Conservation (phyloP, 2,329 filamentous ascomycete species). For the Trichoderma polysporum region DNA sequence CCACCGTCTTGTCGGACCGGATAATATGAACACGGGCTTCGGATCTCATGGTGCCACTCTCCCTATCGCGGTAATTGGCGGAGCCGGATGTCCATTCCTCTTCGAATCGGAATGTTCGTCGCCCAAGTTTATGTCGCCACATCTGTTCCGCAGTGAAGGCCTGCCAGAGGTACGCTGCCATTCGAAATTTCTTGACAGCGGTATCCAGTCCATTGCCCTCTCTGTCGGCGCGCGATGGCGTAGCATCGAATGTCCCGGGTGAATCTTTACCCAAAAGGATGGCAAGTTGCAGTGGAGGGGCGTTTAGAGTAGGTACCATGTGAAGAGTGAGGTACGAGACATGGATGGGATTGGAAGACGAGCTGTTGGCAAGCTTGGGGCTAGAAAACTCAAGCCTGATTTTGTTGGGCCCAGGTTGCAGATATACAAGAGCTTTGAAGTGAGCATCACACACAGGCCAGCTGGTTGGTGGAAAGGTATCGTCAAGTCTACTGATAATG, state of each 20-base stretch:
- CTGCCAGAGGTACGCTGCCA: constrained; percentile 96
- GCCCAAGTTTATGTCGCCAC: constrained; percentile 82
- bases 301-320: constrained; percentile 75
- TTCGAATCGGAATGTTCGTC: constrained; percentile 85
- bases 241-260: constrained; percentile 77
- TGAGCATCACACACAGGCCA: constrained; percentile 90
- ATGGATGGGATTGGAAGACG: constrained; percentile 67
- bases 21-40: constrained; percentile 90
- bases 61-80: constrained; percentile 71
- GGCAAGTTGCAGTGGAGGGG: constrained; percentile 84
- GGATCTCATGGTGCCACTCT: constrained; percentile 73
- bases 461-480: constrained; percentile 74
- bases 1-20: constrained; percentile 76
- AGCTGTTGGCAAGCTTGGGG: constrained; percentile 72
- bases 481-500: constrained; percentile 78
- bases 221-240: constrained; percentile 69
- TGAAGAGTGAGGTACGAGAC: constrained; percentile 79
- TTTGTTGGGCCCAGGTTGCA: constrained; percentile 87
- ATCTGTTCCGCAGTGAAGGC: constrained; percentile 97
- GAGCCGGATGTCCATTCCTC: constrained; percentile 92
- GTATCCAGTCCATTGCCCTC: constrained; percentile 81
- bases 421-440: constrained; percentile 88
- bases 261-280: constrained; percentile 89
- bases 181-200: constrained; percentile 86
- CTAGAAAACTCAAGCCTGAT: constrained; percentile 85